Percentiles rank a stretch among this genome's conserved stretches.
phyloP scores from a whole-genome alignment of 352 stramenopile species.

The Blastocystis sp. region DNA sequence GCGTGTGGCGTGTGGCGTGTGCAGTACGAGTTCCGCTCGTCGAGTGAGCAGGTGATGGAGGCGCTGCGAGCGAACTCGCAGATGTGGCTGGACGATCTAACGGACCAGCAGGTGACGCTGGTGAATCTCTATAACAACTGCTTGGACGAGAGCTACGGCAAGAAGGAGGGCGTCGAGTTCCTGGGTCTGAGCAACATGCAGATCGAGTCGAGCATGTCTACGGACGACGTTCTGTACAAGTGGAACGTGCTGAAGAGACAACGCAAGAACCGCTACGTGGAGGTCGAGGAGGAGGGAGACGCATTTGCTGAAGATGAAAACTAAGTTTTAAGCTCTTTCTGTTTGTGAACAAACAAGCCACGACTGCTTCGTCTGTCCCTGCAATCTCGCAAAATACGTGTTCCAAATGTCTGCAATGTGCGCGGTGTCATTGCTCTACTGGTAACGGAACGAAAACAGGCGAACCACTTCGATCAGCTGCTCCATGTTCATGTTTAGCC shows the following conservation, averaged over 20 bases:
- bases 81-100: constrained; percentile 55
- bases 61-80: constrained; percentile 33
- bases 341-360: not conserved
- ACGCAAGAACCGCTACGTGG: constrained; percentile 51
- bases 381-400: constrained; percentile 23
- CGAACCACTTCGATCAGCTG: constrained; percentile 43
- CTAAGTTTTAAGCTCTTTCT: not conserved
- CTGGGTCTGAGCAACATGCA: constrained; percentile 34
- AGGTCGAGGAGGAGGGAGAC: constrained; percentile 2
- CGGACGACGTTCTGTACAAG: constrained; percentile 33
- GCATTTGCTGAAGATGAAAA: not conserved
- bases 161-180: constrained; percentile 38
- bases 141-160: constrained; percentile 39
- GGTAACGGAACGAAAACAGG: not conserved
- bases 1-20: constrained; percentile 22
- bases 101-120: constrained; percentile 42
- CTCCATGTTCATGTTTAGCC: constrained; percentile 54
- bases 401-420: constrained; percentile 30
- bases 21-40: constrained; percentile 57
- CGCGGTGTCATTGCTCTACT: constrained; percentile 43
- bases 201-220: constrained; percentile 13
- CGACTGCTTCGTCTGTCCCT: not conserved
- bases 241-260: constrained; percentile 43
- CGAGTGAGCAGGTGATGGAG: constrained; percentile 36
- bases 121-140: constrained; percentile 53